Evolutionary conservation across 2,329 filamentous ascomycete genomes (phyloP), one percentile per base, ranked within the genome.

Genomic region (Ophiostoma quercus): DNA sequence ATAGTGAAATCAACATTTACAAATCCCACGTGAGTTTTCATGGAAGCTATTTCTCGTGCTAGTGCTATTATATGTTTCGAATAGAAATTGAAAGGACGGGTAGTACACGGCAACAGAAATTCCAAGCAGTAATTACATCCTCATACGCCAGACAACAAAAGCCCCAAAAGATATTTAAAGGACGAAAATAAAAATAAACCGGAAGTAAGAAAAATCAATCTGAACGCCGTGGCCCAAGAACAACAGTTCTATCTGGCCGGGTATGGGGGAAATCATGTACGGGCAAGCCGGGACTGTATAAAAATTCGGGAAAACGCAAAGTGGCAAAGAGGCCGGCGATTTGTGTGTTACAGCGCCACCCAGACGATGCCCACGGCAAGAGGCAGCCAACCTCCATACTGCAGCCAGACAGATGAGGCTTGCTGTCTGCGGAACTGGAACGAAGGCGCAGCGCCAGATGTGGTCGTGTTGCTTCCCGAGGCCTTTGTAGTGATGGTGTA

Each of bases 401-500:
- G 62, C 47, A 63, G 69, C 75, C 78, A 79, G 41, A 73, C 71
- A 7, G 76, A 60, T 4, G 72, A 69, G 3, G 69, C 71, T 32
- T 70, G 67, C 67, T 73, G 69, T 51, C 73, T 65, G 63, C 73
- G 72, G 66, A 78, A 77, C 65, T 74, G 75, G 54, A 77, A 71
- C 6, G 73, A 71, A 67, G 76, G 67, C 14, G 73, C 72, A 62
- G 75, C 77, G 70, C 71, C 77, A 47, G 76, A 78, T 51, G 76
- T 77, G 71, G 75, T 73, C 72, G 78, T 75, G 71, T 71, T 75
- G 39, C 68, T 73, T 32, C 70, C 71, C 14, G 70, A 75, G 25
- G 78, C 76, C 70, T 80, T 80, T 37, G 82, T 84, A 68, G 84
- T 84, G 75, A 89, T 84, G 71, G 90, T 88, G 82, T 92, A 97